Base-by-base conservation (phyloP, 805 yeast species). In the Yarrowia sp. region DNA sequence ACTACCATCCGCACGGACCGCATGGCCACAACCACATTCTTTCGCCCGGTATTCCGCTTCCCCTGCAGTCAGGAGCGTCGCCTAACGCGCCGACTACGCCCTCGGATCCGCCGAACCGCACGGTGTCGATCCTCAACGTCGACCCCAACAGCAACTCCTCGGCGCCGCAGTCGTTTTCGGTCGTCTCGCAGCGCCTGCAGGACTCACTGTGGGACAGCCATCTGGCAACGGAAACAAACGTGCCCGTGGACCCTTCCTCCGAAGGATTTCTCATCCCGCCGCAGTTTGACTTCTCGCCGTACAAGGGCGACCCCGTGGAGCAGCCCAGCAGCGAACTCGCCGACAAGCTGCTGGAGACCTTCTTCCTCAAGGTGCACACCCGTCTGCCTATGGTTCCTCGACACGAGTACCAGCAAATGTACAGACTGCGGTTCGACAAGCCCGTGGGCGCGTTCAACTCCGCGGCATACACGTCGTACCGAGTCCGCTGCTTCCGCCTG, bases 141-240 rank as follows among this genome's bases (percentile, higher is more conserved):
- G 69, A 67, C 29, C 68, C 67, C 1, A 63, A 49, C 33, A 22
- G 62, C 24, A 66, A 61, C 41, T 63, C 64, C 14, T 22, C 64
- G 12, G 68, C 69, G 3, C 70, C 70, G 3, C 68, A 66, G 61
- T 65, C 68, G 47, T 68, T 68, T 63, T 67, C 70, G 8, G 70
- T 68, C n/a, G 70, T 68, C 6, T 66, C 70, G 2, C 67, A 69
- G 22, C 60, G 68, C 7, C 58, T 68, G 12, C 66, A 68, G 42
- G 70, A 68, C 31, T 65, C 68, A 35, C 63, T 51, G 31, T 66
- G 65, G 64, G 68, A 65, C 14, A 55, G 65, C 4, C 64, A 32
- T 25, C n/a, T 58, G 38, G 47, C 46, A 1, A 55, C 47, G 0
- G 61, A 55, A 19, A 38, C 46, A 3, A 51, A 35, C 13, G 33